Conservation (phyloP, 208 protist species). For the Leishmania tarentolae region DNA sequence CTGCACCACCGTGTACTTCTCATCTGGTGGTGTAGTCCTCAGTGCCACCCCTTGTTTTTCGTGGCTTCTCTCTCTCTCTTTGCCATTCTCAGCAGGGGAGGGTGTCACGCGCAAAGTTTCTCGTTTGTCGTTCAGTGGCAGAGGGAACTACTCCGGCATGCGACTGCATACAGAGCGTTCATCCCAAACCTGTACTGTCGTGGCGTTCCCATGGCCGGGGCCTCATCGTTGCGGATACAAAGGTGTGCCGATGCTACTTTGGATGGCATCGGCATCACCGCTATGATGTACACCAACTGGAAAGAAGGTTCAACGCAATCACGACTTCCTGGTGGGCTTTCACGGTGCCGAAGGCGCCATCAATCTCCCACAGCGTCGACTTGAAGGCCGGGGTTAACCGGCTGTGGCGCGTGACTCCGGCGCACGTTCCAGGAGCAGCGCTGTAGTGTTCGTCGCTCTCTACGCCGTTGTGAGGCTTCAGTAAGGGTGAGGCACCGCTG, state of each 20-base stretch:
- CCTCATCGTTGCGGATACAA: constrained; percentile 3
- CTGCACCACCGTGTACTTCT: not conserved
- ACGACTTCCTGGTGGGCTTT: constrained; percentile 19
- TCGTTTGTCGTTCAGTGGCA: not conserved
- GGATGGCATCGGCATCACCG: constrained; percentile 4
- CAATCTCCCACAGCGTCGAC: not conserved
- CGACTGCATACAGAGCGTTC: not conserved
- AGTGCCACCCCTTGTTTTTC: not conserved
- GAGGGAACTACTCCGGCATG: not conserved
- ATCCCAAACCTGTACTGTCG: not conserved
- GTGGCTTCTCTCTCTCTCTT: not conserved
- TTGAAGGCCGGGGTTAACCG: not conserved
- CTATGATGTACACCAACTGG: constrained; percentile 13
- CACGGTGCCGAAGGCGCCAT: constrained; percentile 21
- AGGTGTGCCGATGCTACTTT: not conserved
- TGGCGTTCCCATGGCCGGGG: not conserved
- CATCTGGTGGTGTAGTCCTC: not conserved
- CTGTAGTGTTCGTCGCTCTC: not conserved
- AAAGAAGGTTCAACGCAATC: constrained; percentile 7
- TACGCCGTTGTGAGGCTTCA: not conserved
- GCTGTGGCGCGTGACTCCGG: not conserved
- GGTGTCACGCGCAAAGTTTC: not conserved
- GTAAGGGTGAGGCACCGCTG: not conserved
- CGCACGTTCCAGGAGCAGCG: not conserved
- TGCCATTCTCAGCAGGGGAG: not conserved